Evolutionary conservation across 129 eudicot genomes (phyloP).

Genomic region (Solidago caesia): DNA sequence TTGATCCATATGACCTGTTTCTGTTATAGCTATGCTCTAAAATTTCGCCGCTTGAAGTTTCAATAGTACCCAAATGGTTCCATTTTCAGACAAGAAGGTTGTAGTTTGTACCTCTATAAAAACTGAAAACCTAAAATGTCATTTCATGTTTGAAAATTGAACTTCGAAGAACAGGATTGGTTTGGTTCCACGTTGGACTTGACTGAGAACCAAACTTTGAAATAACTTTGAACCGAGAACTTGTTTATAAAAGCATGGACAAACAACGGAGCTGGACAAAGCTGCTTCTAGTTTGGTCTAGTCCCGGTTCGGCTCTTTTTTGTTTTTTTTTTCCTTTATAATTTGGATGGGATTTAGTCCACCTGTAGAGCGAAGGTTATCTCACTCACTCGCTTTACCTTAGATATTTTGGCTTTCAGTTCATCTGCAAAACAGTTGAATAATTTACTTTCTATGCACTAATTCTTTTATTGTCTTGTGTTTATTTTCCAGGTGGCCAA

Average conservation of each 20-base stretch:
- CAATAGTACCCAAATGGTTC: not conserved
- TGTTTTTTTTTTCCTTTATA: too few species aligned
- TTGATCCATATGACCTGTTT: not conserved
- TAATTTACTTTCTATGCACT: not conserved
- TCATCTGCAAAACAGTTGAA: not conserved
- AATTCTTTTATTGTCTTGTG: not conserved
- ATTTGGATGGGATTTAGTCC: too few species aligned
- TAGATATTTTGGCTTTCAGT: not conserved
- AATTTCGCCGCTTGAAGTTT: not conserved
- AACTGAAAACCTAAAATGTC: not conserved
- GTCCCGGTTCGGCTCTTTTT: too few species aligned
- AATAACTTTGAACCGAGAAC: not conserved
- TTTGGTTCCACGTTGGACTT: not conserved
- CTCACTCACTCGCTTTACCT: not conserved
- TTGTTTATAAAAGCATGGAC: too few species aligned
- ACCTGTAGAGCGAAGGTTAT: not conserved
- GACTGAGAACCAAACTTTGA: not conserved
- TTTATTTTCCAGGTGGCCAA: conserved; percentile 47
- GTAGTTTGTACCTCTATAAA: not conserved
- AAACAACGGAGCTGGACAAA: too few species aligned
- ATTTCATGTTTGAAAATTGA: not conserved
- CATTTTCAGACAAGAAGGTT: not conserved
- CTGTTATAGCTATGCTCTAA: not conserved
- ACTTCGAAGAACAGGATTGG: not conserved
- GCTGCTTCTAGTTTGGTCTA: too few species aligned